A percentile compares a stretch with the other conserved stretches of the same genome.
phyloP scores from a whole-genome alignment of 257 asterid species.

The Paulownia fortunei region DNA sequence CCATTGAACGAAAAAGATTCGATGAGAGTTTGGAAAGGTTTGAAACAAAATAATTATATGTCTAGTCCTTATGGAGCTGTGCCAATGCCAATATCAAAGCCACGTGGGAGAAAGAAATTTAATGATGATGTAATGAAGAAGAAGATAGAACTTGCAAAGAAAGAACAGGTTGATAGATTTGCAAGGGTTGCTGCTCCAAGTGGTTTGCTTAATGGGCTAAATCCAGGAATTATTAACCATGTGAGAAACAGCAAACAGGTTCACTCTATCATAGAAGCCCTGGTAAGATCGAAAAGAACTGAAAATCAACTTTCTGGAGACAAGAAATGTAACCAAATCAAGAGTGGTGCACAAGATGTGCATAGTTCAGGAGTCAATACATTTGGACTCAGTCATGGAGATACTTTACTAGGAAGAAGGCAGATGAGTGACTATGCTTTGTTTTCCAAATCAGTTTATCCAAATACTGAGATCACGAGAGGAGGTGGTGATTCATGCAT shows the following conservation, averaged over 20 bases:
- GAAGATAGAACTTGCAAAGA: constrained; percentile 78
- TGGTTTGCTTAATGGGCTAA: constrained; percentile 87
- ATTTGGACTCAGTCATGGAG: constrained; percentile 32
- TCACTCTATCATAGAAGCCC: constrained; percentile 83
- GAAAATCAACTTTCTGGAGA: constrained; percentile 49
- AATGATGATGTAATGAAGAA: constrained; percentile 58
- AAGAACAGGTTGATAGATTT: constrained; percentile 83
- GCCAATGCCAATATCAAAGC: constrained; percentile 59
- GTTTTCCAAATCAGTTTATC: constrained; percentile 44
- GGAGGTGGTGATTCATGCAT: constrained; percentile 40
- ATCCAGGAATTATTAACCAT: constrained; percentile 95
- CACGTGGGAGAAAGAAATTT: constrained; percentile 65
- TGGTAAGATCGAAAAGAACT: constrained; percentile 66
- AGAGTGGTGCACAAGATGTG: constrained; percentile 38
- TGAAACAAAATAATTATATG: constrained; percentile 82
- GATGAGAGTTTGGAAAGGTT: constrained; percentile 76
- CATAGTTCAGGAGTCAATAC: constrained; percentile 25
- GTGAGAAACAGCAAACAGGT: constrained; percentile 95
- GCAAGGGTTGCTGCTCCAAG: constrained; percentile 94
- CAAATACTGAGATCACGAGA: constrained; percentile 35
- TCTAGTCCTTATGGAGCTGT: constrained; percentile 55
- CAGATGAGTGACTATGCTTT: constrained; percentile 41
- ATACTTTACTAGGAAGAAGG: constrained; percentile 40
- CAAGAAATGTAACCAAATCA: constrained; percentile 43
- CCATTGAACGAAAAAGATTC: constrained; percentile 68